phyloP scores from a whole-genome alignment of 2,329 filamentous ascomycete species.

The Penicillium sp. region DNA sequence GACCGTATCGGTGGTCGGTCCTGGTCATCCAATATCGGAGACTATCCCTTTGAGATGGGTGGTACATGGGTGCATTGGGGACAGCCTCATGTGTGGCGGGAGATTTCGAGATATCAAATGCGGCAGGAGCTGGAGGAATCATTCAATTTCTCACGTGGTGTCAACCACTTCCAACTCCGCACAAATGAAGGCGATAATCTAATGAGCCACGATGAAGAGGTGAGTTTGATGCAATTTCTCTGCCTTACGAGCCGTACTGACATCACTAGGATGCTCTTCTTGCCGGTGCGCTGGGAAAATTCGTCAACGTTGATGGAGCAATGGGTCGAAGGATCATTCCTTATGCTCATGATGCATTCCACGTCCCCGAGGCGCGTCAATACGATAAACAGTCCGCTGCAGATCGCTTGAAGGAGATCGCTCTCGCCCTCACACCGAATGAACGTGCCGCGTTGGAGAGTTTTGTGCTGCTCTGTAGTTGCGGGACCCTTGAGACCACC shows the following conservation, averaged over 20 bases:
- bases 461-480: constrained; percentile 48
- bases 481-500: constrained; percentile 45
- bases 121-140: constrained; percentile 42
- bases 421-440: constrained; percentile 40
- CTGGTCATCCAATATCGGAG: constrained; percentile 49
- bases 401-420: constrained; percentile 48
- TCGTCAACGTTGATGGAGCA: constrained; percentile 51
- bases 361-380: constrained; percentile 35
- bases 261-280: constrained; percentile 34
- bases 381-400: constrained; percentile 46
- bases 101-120: constrained; percentile 52
- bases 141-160: constrained; percentile 44
- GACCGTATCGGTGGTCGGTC: constrained; percentile 54
- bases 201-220: constrained; percentile 49
- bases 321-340: constrained; percentile 43
- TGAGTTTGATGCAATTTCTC: constrained; percentile 3
- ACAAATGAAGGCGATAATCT: constrained; percentile 29
- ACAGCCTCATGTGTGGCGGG: constrained; percentile 48
- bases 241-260: background rate
- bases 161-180: constrained; percentile 47
- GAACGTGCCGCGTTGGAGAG: constrained; percentile 45
- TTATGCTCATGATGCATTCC: constrained; percentile 42
- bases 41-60: constrained; percentile 52
- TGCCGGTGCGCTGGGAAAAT: constrained; percentile 41
- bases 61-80: constrained; percentile 54